Base-by-base conservation (phyloP, 768 basidiomycete genomes). In the Epithele typhae region DNA sequence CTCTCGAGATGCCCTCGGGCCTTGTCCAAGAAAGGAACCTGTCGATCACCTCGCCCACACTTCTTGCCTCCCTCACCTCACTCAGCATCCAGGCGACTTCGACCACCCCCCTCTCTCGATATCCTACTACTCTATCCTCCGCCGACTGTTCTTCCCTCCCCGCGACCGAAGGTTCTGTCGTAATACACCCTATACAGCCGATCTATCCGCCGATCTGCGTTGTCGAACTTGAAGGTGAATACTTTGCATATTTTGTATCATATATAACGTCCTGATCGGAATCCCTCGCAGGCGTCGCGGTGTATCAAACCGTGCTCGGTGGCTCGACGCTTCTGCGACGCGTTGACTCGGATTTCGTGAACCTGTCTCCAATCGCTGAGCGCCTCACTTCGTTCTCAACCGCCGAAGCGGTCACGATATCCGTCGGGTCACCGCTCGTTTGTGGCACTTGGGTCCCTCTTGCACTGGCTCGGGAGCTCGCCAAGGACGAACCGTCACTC, bases 331-430 rank as follows among this genome's bases (percentile, higher is more conserved):
- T 88, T 38, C 65, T 87, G 52, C 79, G 87, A 55, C 81, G 87
- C 53, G 79, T 87, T 45, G 86, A 88, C 65, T 84, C 84, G 25
- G 84, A 86, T 58, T 88, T 84, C 54, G 84, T 88, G 56, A 84
- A 88, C 61, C 70, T 87, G 37, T 75, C 82, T 35, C 73, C 78
- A 18, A 76, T 86, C 39, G 62, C 75, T 4, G 66, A 70, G 23
- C 69, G 71, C 61, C 68, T 75, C 39, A 59, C 69, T 3, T 66
- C 61, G 50, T 71, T 68, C 15, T 59, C 39, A 57, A 64, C 70
- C 73, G 12, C 67, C 68, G 7, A 76, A 43, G 77, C 79, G 15
- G 72, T 73, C 7, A 62, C 71, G 3, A 70, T 87, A 5, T 68
- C 67, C 9, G 75, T 75, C 48, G 77, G 81, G 5, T 78, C 77